Evolutionary conservation across 331 rosid genomes (phyloP), one percentile per base, ranked within the genome.

Genomic region (Arachis monticola): DNA sequence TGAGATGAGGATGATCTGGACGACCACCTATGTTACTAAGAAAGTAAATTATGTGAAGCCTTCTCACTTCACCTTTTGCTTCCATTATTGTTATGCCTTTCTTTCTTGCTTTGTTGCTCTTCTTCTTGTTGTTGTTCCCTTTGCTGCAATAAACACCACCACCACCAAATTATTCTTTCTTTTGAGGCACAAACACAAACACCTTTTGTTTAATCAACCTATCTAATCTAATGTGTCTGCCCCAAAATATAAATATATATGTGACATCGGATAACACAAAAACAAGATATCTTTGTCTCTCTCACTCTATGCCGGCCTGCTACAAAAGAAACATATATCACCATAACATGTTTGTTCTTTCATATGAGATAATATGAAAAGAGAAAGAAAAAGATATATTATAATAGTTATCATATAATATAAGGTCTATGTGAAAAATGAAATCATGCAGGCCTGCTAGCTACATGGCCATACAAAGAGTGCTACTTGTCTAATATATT

Each of bases 1-100:
- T 77, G 64, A 93, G 97, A 81, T 93, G 97, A 12, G 96, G 98
- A 58, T 87, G 97, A 10, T 89, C 91, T 13, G 80, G 68, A 2
- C 79, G 89, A 52, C 93, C 94, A 38, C 91, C 92, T 61, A 77
- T 80, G 12, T 79, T 88, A 71, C 85, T 85, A 17, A 93, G 92
- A 70, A 86, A 91, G 79, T 93, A 93, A 52, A 91, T 65, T 55
- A 93, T 80, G 69, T 93, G 93, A 83, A 93, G 77, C 67, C 87
- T 81, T 73, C 96, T 80, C 59, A 86, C 79, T 84, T 91, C 91
- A 38, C 72, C 80, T 79, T 78, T 78, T 67, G 57, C 79, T 82
- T 93, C 98, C 97, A 89, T 89, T 35, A 35, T 35, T 35, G 4
- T 35, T 35, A 35, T 35, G 35, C 32, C 57, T 56, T 5, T 59